These are phyloP conservation scores for Cladosporium sp. DNA, from an alignment of 2,329 filamentous ascomycete genomes.

Conservation along the genomic window DNA sequence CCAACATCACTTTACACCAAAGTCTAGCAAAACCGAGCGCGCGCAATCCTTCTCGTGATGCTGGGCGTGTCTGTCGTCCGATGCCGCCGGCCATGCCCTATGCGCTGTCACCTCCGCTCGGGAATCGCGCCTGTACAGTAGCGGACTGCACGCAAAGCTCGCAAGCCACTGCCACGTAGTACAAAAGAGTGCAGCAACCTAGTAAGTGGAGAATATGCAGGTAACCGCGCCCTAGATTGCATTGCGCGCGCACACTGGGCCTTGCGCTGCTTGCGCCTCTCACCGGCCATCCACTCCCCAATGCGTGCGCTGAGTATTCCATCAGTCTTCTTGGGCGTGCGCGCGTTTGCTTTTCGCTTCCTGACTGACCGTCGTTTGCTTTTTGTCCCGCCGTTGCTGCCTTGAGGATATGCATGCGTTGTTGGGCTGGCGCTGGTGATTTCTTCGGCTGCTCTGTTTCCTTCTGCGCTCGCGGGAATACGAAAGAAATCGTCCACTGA, in stretches of 20 bases:
- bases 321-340: background rate
- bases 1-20: conserved; percentile 1
- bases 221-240: conserved; percentile 22
- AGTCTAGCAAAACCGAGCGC: background rate
- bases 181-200: conserved; percentile 5
- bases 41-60: background rate
- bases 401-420: background rate
- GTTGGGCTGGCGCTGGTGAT: conserved; percentile 10
- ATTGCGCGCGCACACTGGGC: conserved; percentile 16
- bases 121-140: conserved; percentile 19
- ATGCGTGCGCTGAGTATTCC: conserved; percentile 2
- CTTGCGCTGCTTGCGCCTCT: conserved; percentile 11
- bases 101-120: conserved; percentile 15
- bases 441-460: conserved; percentile 1
- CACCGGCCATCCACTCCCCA: conserved; percentile 15
- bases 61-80: background rate
- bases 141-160: background rate
- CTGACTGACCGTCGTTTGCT: background rate
- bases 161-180: conserved; percentile 21
- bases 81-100: conserved; percentile 5
- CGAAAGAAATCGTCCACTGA: background rate
- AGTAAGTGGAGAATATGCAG: conserved; percentile 20
- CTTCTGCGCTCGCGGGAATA: conserved; percentile 6
- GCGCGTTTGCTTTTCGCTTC: conserved; percentile 7
- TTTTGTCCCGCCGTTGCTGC: background rate